Base-by-base conservation (phyloP, 306 rosid species). In the Acacia melanoxylon region DNA sequence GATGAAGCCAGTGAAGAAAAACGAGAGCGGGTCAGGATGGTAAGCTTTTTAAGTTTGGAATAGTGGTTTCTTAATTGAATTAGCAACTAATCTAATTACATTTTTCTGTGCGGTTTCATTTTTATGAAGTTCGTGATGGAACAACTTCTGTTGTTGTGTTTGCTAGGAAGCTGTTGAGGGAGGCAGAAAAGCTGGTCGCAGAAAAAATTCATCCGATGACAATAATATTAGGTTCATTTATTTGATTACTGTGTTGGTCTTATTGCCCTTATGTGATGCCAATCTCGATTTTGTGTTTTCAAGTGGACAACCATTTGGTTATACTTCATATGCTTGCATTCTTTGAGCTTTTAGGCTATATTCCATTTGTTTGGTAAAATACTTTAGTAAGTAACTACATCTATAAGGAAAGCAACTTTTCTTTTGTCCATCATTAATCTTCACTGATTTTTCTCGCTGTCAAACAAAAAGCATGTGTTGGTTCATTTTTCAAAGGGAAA, bases 111-210 rank as follows among this genome's bases (percentile, higher is more conserved):
- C 71, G 77, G n/a, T 74, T 80, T 74, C 7, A 49, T 24, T 35
- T 33, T 79, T 46, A 96, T 83, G 99, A 96, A 86, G 99, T 96
- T 87, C 98, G 99, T 59, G 98, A 93, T 78, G 99, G 99, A 77
- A 96, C 99, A 69, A 96, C 99, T 74, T 96, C 99, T 51, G 99
- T 96, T 84, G 99, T 96, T 87, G 98, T 96, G 58, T 84, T 96
- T 89, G 99, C 99, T 52, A 98, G 99, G 41, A 98, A 96, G 80
- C 98, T 96, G 59, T 82, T 96, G 68, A 86, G 93, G 85, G 98
- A 96, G 85, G 98, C 99, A 37, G 99, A 96, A 86, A 96, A 93
- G 89, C 92, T 96, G 79, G 95, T 96, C 58, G 92, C 94, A 40
- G 82, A 88, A 41, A 95, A 95, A 88, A 92, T 95, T 85, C 99